phyloP scores from a whole-genome alignment of 2,329 filamentous ascomycete species.

The Calonectria pseudoturangicola region DNA sequence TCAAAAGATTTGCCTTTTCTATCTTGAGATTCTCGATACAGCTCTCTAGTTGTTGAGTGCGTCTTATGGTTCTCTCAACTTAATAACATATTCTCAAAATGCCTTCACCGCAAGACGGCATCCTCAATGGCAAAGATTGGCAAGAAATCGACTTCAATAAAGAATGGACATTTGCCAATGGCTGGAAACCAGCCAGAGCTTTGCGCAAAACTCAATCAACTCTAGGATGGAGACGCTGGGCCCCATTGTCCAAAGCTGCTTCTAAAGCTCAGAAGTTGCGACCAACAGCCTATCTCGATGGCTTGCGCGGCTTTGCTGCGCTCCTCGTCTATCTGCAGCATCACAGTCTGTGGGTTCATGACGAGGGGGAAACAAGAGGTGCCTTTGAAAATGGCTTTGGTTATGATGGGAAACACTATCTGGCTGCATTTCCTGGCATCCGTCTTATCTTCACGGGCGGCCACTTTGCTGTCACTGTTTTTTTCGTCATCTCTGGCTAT shows the following conservation, averaged over 20 bases:
- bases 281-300: constrained; percentile 76
- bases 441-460: constrained; percentile 77
- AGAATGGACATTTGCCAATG: constrained; percentile 26
- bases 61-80: neutral
- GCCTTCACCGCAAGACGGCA: constrained; percentile 56
- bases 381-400: constrained; percentile 73
- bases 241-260: constrained; percentile 43
- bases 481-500: constrained; percentile 76
- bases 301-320: constrained; percentile 79
- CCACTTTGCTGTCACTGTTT: constrained; percentile 75
- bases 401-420: constrained; percentile 67
- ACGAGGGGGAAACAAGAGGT: constrained; percentile 57
- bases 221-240: constrained; percentile 37
- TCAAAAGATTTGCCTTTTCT: constrained; percentile 25
- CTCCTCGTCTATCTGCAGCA: constrained; percentile 80
- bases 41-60: constrained; percentile 5
- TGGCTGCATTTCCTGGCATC: constrained; percentile 73
- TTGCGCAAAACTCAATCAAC: constrained; percentile 38
- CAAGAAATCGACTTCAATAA: constrained; percentile 50
- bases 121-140: constrained; percentile 60
- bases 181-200: constrained; percentile 39
- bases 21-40: neutral
- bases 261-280: constrained; percentile 58
- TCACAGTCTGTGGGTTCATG: constrained; percentile 75
- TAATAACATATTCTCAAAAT: constrained; percentile 48